Base-by-base conservation (phyloP, 2,329 filamentous ascomycete species). In the Aspergillus sp. region DNA sequence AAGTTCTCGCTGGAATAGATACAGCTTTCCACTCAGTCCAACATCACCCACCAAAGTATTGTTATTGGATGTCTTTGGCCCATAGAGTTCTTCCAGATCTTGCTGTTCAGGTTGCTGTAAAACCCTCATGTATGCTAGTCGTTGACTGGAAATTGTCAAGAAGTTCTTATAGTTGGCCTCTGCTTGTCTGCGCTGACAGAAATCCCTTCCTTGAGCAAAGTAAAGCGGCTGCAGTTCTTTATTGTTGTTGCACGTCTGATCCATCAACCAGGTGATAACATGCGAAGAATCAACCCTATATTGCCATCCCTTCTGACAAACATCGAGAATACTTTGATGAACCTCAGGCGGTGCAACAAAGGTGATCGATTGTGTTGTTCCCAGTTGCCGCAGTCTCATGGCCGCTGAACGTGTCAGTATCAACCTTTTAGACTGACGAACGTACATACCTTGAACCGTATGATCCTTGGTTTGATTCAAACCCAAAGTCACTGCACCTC, bases 361-460 rank as follows among this genome's bases (percentile, higher is more conserved):
- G 0, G 64, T 61, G 0, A 85, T 58, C 0, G 75, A 76, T 44
- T 86, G 81, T 0, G 76, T 77, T 2, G 69, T 69, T 0, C 66
- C 73, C 0, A 87, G 65, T 37, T 84, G 76, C 1, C 83, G 71
- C 0, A 86, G 60, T 46, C 83, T 67, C 82, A 86, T 86, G 0
- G 82, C 81, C 42, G 82, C 82, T 79, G 46, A 28, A 37, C 31
- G 7, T 5, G 27, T 42, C 27, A 37, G 32, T 28, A 37, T 35
- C 7, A 19, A 26, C 27, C 34, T 13, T 26, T 36, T 26, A 13
- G 9, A 36, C 8, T 9, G 34, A 6, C 10, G 27, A 36, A 10
- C 19, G 26, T 9, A 27, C 58, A 48, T 62, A 76, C 77, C 77
- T 72, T 85, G 81, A 0, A 82, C 78, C 0, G 76, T 74, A 7